phyloP scores from a whole-genome alignment of 2,329 filamentous ascomycete genomes.

The Lachnellula hyalina region DNA sequence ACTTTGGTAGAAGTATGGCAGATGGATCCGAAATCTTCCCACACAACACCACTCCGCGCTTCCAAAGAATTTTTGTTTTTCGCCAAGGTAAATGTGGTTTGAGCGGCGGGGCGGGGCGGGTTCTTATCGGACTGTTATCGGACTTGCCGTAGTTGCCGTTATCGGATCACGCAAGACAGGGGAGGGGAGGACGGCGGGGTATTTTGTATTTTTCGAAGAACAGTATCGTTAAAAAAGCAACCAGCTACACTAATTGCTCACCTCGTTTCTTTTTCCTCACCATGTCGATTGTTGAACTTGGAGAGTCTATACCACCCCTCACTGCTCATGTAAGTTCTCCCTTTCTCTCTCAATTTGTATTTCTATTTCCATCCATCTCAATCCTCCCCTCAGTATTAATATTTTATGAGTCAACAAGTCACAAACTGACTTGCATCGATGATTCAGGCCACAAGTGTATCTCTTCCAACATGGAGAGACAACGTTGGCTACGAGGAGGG shows the following conservation, averaged over 20 bases:
- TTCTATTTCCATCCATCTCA: not conserved
- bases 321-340: constrained; percentile 31
- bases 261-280: not conserved
- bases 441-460: constrained; percentile 90
- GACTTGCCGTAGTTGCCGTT: not conserved
- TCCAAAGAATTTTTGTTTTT: not conserved
- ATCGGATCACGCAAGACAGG: not conserved
- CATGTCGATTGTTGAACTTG: constrained; percentile 31
- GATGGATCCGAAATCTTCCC: not conserved
- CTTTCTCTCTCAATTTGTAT: not conserved
- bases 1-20: not conserved
- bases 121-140: not conserved
- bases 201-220: not conserved
- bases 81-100: not conserved
- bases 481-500: constrained; percentile 95
- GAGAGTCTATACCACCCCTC: constrained; percentile 31
- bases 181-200: not conserved
- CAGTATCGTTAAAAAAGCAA: not conserved
- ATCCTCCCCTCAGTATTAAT: not conserved
- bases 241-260: not conserved
- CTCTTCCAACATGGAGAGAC: constrained; percentile 84
- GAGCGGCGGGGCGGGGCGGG: not conserved
- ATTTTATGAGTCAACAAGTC: constrained; percentile 1
- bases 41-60: not conserved
- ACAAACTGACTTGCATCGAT: constrained; percentile 1